Base-by-base conservation (phyloP, 2,329 filamentous ascomycete species). In the Ophidiomyces ophidiicola region DNA sequence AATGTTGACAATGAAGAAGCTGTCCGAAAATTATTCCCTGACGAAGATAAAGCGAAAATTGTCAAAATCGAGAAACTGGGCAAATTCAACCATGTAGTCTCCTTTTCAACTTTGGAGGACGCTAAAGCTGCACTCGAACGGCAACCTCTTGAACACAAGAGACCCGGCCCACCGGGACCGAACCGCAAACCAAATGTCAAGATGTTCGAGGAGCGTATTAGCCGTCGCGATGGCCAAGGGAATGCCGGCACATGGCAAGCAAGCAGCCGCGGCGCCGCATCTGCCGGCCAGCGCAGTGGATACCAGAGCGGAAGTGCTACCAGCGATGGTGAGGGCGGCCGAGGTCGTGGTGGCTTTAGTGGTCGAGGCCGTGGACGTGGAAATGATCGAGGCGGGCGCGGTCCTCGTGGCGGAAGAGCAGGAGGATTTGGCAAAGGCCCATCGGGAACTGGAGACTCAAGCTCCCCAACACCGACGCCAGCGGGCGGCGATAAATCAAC, bases 41-140 rank as follows among this genome's bases (percentile, higher is more conserved):
- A 90, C 8, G 83, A 93, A 52, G 85, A 94, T 55, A 79, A 76
- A 55, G 57, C 73, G 21, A 94, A 92, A 66, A 84, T 94, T 48
- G 61, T 75, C 39, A 80, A 78, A 61, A 70, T 88, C 36, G 79
- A 85, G 32, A 64, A 66, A 48, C 68, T 67, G 53, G 61, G 74
- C 41, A 87, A 84, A 62, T 82, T 78, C 67, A 80, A 80, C 25
- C 76, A 76, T 53, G 83, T 94, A 35, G 85, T 84, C 18, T 80
- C 87, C 48, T 96, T 96, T 65, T 76, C 80, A 56, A 82, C 72
- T 2, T 56, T 69, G 2, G 81, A 92, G 49, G 83, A 93, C 35
- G 83, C 88, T 54, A 82, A 87, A 51, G 75, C 72, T 23, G 84
- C 86, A 23, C 71, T 94, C 53, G 73, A 77, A 29, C 78, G 77